A percentile compares a stretch with the other conserved stretches of the same genome.
These are phyloP conservation scores for Chalciporus sp. DNA, from an alignment of 1,284 basidiomycete species.

Conservation along the genomic window DNA sequence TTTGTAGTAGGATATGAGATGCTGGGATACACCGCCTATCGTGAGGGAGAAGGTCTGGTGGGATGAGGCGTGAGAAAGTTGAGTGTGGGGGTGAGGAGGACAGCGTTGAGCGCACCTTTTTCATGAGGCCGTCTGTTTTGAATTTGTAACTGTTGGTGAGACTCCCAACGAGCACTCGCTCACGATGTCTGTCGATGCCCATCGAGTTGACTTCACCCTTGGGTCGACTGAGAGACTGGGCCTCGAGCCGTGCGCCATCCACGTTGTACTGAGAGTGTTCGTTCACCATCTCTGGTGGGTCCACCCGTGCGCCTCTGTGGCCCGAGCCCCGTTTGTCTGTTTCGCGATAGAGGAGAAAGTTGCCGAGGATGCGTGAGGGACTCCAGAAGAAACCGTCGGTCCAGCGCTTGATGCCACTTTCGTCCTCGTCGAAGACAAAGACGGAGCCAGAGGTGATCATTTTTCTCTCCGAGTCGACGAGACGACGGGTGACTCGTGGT, in stretches of 20 bases:
- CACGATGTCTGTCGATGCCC: constrained; percentile 67
- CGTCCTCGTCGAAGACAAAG: constrained; percentile 97
- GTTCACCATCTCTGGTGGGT: constrained; percentile 35
- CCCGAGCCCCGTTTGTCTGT: constrained; percentile 79
- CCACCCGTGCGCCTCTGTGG: constrained; percentile 53
- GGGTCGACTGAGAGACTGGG: constrained; percentile 60
- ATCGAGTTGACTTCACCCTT: constrained; percentile 52
- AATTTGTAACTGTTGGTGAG: constrained; percentile 92
- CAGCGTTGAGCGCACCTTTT: constrained; percentile 69
- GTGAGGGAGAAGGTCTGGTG: constrained; percentile 88
- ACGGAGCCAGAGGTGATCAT: constrained; percentile 95
- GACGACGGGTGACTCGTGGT: constrained; percentile 89
- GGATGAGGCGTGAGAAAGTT: constrained; percentile 23
- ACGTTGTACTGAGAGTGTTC: constrained; percentile 37
- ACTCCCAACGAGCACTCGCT: constrained; percentile 84
- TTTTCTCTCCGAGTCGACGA: constrained; percentile 90
- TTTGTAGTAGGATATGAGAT: constrained; percentile 96
- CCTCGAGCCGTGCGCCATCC: constrained; percentile 40
- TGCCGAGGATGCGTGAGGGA: constrained; percentile 85
- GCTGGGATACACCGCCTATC: constrained; percentile 85
- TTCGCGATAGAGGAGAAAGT: constrained; percentile 94
- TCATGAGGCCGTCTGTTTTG: constrained; percentile 89
- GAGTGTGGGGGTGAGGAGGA: constrained; percentile 2
- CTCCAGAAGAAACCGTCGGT: constrained; percentile 97
- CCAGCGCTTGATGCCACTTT: constrained; percentile 98